These are phyloP conservation scores for Euphorbia peplus DNA, from an alignment of 345 rosid genomes.

Conservation along the genomic window DNA sequence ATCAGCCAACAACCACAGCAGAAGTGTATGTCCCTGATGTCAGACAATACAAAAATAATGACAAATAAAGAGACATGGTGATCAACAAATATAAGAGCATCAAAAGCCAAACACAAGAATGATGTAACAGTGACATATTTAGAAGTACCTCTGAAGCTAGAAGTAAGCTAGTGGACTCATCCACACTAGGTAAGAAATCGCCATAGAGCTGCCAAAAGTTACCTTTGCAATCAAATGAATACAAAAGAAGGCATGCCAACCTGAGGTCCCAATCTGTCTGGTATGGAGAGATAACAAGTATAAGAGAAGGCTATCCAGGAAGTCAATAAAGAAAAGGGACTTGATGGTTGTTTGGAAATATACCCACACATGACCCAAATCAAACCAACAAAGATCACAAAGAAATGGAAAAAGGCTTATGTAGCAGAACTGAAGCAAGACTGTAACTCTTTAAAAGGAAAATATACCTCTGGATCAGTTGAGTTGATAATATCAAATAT, in stretches of 20 bases:
- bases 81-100: not conserved
- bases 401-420: constrained; percentile 1
- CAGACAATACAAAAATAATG: not conserved
- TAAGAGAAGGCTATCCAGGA: not conserved
- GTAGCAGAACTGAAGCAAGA: constrained; percentile 9
- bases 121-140: not conserved
- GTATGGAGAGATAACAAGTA: constrained; percentile 20
- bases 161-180: constrained; percentile 89
- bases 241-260: constrained; percentile 83
- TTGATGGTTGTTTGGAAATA: not conserved
- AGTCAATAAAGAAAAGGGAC: not conserved
- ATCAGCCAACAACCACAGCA: not conserved
- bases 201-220: constrained; percentile 91
- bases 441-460: not conserved
- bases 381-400: constrained; percentile 1
- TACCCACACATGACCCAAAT: constrained; percentile 8
- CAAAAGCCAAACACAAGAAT: not conserved
- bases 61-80: not conserved
- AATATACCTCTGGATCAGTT: constrained; percentile 75
- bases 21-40: not conserved
- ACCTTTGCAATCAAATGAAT: constrained; percentile 66
- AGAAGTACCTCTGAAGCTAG: constrained; percentile 77
- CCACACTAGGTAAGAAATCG: constrained; percentile 79
- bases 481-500: constrained; percentile 90
- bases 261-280: constrained; percentile 98